Evolutionary conservation across 2,329 filamentous ascomycete genomes (phyloP), one percentile per base, ranked within the genome.

Genomic region (Gnomoniopsis smithogilvyi): DNA sequence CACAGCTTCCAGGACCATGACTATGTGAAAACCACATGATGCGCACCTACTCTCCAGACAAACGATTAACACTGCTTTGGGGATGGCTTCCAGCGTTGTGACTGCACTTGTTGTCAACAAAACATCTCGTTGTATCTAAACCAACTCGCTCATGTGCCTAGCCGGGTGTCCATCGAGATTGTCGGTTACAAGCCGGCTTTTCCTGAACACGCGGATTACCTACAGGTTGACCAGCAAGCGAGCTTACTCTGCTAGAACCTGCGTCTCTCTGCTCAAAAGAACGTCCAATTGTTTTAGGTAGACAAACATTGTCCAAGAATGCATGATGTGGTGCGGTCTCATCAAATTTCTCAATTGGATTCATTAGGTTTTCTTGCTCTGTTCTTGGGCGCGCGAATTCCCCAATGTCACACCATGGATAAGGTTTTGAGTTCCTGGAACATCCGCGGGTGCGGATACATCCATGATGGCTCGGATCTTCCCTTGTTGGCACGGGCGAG

Each of bases 401-500:
- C 34, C 21, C 17, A n/a, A 49, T 19, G 47, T 43, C 54, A 50
- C 34, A 47, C 36, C 51, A 49, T 33, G 19, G 46, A 33, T 54
- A 54, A 51, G 54, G 43, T 58, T 58, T 51, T 24, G 22, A 52
- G 49, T 47, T 15, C 55, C 55, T 51, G 55, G 49, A 36, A 48
- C 41, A 38, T 53, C 45, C 49, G 51, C 55, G 55, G 55, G 45
- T 47, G 15, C 45, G 45, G 45, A 47, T 56, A 43, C 54, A 36
- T 45, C 41, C 41, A 45, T 45, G 41, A 57, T 61, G 55, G 51
- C 55, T 58, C 59, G 55, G 59, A 54, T 61, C 55, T 55, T 61
- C 55, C 59, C 55, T 53, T 53, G 51, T 49, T 50, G 30, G 36
- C 54, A 41, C 46, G 46, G 54, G 26, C 26, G 46, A 49, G 17